Evolutionary conservation across 148 eudicot genomes (phyloP).

Genomic region (Fagopyrum tataricum): DNA sequence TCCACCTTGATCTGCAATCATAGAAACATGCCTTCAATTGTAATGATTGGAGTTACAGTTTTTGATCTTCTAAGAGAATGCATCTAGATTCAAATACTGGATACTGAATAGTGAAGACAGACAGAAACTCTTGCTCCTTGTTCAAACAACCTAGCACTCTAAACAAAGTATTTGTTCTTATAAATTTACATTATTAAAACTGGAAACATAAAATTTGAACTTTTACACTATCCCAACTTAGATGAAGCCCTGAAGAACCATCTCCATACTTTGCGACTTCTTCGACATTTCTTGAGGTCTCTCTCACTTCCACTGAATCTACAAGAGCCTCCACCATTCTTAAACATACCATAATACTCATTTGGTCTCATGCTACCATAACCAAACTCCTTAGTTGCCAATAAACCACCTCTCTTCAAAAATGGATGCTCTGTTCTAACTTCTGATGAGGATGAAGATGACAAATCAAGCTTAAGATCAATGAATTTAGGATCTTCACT

Average conservation of each 20-base stretch:
- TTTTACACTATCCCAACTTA: conserved; percentile 17
- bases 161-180: neutral
- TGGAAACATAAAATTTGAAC: neutral
- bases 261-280: conserved; percentile 58
- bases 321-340: conserved; percentile 38
- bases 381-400: conserved; percentile 28
- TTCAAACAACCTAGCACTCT: neutral
- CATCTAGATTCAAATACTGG: neutral
- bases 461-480: conserved; percentile 56
- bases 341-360: conserved; percentile 21
- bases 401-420: conserved; percentile 24
- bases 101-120: neutral
- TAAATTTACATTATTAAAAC: neutral
- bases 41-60: neutral
- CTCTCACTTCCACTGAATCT: conserved; percentile 41
- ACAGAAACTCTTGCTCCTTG: neutral
- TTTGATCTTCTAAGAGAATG: no score
- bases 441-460: conserved; percentile 15
- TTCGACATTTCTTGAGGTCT: conserved; percentile 45
- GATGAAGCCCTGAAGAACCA: conserved; percentile 61
- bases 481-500: conserved; percentile 67
- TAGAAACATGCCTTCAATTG: neutral
- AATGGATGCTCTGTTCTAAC: conserved; percentile 24
- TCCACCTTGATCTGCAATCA: conserved; percentile 8
- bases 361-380: conserved; percentile 19